Base-by-base conservation (phyloP, 768 basidiomycete species). In the Lactifluus piperatus region DNA sequence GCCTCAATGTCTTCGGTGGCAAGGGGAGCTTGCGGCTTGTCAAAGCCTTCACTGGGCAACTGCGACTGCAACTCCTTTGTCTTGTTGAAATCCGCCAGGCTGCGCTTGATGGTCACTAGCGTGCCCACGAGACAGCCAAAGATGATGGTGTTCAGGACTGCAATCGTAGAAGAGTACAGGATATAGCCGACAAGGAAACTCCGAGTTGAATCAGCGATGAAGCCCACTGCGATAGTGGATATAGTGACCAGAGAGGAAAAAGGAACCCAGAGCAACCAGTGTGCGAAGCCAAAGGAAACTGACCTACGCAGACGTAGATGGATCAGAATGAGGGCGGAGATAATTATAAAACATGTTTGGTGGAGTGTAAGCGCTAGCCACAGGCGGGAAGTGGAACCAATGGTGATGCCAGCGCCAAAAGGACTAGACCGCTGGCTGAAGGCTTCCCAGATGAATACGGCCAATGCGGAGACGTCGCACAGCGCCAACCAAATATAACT, bases 221-320 rank as follows among this genome's bases (percentile, higher is more conserved):
- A 73, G 27, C 79, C 82, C 0, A 83, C 81, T 27, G 84, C 70
- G 18, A 77, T 74, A 11, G 85, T 86, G 4, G 86, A 85, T 0
- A 79, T 76, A 26, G 76, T 62, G 29, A 76, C 73, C 10, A 88
- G 71, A 54, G 86, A 62, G 11, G 82, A 56, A 3, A 80, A 81
- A 2, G 88, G 88, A 9, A 75, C 78, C 84, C 84, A 88, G 34
- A 90, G 68, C 77, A 86, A 81, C 83, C 84, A 87, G 62, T 89
- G 85, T 51, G 73, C 82, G n/a, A 67, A 62, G 14, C 88, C 86
- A 62, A 87, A 86, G 9, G 83, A 79, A 11, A 88, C 79, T 0
- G 88, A 79, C 51, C 79, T 81, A 18, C 82, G 86, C 76, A 84
- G 74, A 14, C 87, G 81, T 61, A 89, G 80, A 58, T 89, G 83